Evolutionary conservation across 768 basidiomycete species (phyloP).

Genomic region (Lactarius sanguifluus): DNA sequence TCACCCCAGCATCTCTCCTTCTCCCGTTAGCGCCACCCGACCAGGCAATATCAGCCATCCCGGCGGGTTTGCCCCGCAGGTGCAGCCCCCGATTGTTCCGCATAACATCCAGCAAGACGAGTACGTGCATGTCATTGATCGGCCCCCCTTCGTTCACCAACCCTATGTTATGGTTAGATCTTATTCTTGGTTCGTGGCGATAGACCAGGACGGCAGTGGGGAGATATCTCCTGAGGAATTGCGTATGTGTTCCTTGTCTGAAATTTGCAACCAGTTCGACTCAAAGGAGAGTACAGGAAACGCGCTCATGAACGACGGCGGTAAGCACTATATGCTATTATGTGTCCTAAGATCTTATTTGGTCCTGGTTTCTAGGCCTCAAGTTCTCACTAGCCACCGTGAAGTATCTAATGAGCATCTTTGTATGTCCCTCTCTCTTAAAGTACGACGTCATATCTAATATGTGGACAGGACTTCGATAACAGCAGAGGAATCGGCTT

Average conservation of each 20-base stretch:
- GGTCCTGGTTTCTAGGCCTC: neutral
- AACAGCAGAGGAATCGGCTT: constrained; percentile 9
- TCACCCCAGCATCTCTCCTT: neutral
- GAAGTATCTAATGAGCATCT: constrained; percentile 19
- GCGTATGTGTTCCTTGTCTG: neutral
- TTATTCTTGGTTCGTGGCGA: constrained; percentile 10
- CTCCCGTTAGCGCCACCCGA: neutral
- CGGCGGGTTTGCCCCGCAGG: neutral
- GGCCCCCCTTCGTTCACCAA: neutral
- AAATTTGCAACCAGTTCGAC: neutral
- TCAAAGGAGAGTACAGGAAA: constrained; percentile 5
- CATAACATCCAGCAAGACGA: neutral
- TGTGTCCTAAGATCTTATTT: neutral
- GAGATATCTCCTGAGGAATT: constrained; percentile 13
- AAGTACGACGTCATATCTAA: neutral
- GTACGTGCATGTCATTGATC: neutral
- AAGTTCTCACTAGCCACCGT: constrained; percentile 10
- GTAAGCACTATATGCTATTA: neutral
- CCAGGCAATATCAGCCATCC: neutral
- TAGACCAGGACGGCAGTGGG: constrained; percentile 18
- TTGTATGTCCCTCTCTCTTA: constrained; percentile 5
- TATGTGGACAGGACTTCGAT: constrained; percentile 13
- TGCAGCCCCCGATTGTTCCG: neutral
- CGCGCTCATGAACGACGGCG: constrained; percentile 13
- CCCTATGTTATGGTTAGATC: neutral